Evolutionary conservation across 352 stramenopile genomes (phyloP).

Genomic region (Phytophthora megakarya): DNA sequence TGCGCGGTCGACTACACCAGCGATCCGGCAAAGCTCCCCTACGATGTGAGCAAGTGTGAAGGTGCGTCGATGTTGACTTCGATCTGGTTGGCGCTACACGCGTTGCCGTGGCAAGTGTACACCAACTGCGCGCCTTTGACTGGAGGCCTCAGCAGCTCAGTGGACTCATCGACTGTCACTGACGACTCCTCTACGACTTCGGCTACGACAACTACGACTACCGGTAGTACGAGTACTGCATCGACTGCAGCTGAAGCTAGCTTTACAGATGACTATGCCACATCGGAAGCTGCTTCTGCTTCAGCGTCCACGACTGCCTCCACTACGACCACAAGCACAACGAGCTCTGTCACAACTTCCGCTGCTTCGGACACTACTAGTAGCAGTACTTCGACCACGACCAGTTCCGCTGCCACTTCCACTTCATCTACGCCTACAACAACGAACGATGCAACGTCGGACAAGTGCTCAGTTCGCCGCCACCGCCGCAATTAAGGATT

Average conservation of each 20-base stretch:
- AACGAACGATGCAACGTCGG: slow-evolving; percentile 6
- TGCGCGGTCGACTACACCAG: slow-evolving; percentile 44
- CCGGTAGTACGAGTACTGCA: slow-evolving; percentile 4
- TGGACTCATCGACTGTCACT: slow-evolving; percentile 16
- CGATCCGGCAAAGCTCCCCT: slow-evolving; percentile 42
- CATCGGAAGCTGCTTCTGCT: slow-evolving; percentile 24
- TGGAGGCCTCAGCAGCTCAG: slow-evolving; percentile 26
- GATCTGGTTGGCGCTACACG: slow-evolving; percentile 48
- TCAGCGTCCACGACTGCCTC: slow-evolving; percentile 3
- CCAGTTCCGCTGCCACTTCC: neutral
- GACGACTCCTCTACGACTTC: slow-evolving; percentile 11
- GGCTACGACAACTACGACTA: neutral
- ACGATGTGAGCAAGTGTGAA: slow-evolving; percentile 50
- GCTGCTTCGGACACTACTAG: slow-evolving; percentile 3
- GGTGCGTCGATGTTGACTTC: slow-evolving; percentile 42
- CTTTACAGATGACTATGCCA: slow-evolving; percentile 26
- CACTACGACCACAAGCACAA: slow-evolving; percentile 9
- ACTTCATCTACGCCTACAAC: slow-evolving; percentile 5
- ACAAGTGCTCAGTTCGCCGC: slow-evolving; percentile 28
- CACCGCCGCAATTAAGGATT: slow-evolving; percentile 17
- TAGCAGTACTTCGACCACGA: neutral
- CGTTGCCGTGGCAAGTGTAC: slow-evolving; percentile 44
- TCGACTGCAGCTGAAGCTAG: slow-evolving; percentile 21
- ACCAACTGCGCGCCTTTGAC: slow-evolving; percentile 32
- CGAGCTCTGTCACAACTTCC: neutral